Conservation (phyloP, 2,329 filamentous ascomycete species). For the Cercospora sesami region DNA sequence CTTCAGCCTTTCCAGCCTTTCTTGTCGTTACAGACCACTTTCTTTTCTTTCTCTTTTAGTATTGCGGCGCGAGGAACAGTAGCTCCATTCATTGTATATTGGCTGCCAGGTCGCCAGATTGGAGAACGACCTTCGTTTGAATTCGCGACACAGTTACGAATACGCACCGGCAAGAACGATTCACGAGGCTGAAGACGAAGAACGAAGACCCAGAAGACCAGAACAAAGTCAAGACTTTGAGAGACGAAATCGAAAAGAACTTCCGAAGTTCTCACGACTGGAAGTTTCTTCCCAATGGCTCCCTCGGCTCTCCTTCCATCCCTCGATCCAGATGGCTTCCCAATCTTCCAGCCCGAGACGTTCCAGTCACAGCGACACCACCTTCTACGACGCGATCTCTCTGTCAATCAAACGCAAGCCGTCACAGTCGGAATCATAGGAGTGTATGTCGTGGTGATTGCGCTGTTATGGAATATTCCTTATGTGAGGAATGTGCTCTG, state of each 20-base stretch:
- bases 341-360: neutral
- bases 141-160: too few species aligned
- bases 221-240: neutral
- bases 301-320: neutral
- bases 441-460: conserved; percentile 71
- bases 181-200: neutral
- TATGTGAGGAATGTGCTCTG: conserved; percentile 73
- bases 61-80: neutral
- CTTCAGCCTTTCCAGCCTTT: neutral
- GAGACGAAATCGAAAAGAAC: neutral
- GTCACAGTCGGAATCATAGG: conserved; percentile 71
- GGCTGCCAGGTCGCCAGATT: neutral
- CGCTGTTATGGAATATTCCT: conserved; percentile 75
- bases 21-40: neutral
- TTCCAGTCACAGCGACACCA: neutral
- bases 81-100: neutral
- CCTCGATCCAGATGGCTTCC: conserved; percentile 6
- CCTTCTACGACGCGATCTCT: conserved; percentile 56
- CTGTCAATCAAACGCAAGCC: conserved; percentile 66
- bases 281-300: neutral
- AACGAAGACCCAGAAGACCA: neutral
- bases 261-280: neutral
- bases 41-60: neutral
- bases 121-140: neutral
- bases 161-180: neutral